Conservation (phyloP, 495 filamentous ascomycete species). For the Podospora anserina region DNA sequence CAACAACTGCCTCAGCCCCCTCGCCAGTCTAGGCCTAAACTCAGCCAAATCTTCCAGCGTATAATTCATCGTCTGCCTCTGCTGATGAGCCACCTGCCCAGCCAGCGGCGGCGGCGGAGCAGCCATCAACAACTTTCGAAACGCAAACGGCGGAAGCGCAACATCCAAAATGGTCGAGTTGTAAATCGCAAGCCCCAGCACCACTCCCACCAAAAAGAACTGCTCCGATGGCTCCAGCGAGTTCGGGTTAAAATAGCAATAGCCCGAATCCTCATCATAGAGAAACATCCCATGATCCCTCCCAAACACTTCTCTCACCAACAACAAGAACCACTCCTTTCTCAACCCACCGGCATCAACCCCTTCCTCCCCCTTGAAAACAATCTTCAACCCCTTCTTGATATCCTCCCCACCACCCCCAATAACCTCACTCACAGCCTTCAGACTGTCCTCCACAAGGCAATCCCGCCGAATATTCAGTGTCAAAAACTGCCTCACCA, state of each 20-base stretch:
- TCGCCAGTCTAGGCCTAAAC: slow-evolving; percentile 73
- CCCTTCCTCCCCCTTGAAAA: slow-evolving; percentile 86
- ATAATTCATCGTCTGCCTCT: slow-evolving; percentile 62
- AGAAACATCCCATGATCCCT: slow-evolving; percentile 85
- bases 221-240: slow-evolving; percentile 92
- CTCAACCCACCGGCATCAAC: slow-evolving; percentile 87
- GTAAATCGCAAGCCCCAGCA: slow-evolving; percentile 90
- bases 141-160: slow-evolving; percentile 86
- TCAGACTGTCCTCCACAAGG: slow-evolving; percentile 85
- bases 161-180: slow-evolving; percentile 95
- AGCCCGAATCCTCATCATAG: slow-evolving; percentile 91
- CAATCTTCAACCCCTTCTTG: slow-evolving; percentile 87
- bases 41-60: slow-evolving; percentile 83
- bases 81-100: slow-evolving; percentile 47
- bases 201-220: slow-evolving; percentile 84
- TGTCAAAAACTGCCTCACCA: slow-evolving; percentile 75
- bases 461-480: slow-evolving; percentile 82
- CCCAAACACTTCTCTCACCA: slow-evolving; percentile 90
- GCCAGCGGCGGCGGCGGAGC: slow-evolving; percentile 56
- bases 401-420: slow-evolving; percentile 81
- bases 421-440: slow-evolving; percentile 80
- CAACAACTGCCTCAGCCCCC: slow-evolving; percentile 70
- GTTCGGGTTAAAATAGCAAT: slow-evolving; percentile 93
- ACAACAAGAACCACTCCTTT: slow-evolving; percentile 94
- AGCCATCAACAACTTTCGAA: slow-evolving; percentile 78